Evolutionary conservation across 108 stramenopile genomes (phyloP).

Genomic region (Nannochloropsis gaditana): DNA sequence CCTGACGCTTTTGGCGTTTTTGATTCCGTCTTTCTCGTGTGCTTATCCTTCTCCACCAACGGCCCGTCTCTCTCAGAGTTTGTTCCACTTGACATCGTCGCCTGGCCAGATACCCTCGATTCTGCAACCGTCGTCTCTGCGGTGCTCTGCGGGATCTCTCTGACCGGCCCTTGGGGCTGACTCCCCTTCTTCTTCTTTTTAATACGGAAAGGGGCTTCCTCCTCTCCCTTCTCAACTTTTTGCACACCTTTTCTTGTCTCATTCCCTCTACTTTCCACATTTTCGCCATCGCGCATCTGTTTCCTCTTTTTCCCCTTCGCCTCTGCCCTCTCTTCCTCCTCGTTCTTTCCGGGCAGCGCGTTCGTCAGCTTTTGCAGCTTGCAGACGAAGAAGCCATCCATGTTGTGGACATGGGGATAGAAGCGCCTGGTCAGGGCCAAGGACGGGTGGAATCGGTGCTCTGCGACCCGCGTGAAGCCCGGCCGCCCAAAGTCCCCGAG

Average conservation of each 20-base stretch:
- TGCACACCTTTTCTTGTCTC: not conserved
- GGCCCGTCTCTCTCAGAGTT: not conserved
- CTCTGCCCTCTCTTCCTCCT: constrained; percentile 18
- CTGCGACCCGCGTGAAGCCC: constrained; percentile 72
- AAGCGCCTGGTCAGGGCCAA: constrained; percentile 82
- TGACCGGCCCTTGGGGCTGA: not conserved
- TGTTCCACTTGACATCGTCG: not conserved
- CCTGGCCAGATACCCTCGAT: not conserved
- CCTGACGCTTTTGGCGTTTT: not conserved
- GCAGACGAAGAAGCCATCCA: constrained; percentile 99
- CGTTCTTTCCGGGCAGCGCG: constrained; percentile 31
- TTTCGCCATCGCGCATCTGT: not conserved
- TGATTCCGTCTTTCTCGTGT: not conserved
- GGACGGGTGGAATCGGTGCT: constrained; percentile 93
- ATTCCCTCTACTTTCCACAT: not conserved
- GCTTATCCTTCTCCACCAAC: not conserved
- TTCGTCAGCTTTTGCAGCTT: constrained; percentile 85
- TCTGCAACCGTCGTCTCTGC: not conserved
- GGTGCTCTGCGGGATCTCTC: not conserved
- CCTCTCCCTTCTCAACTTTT: not conserved
- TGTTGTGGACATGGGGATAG: constrained; percentile 99
- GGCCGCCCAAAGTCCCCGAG: constrained; percentile 73
- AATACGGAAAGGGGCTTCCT: not conserved
- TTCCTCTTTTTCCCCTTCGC: not conserved
- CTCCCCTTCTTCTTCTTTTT: not conserved